Evolutionary conservation across 2,329 filamentous ascomycete species (phyloP).

Genomic region (Phialophora verrucosa): DNA sequence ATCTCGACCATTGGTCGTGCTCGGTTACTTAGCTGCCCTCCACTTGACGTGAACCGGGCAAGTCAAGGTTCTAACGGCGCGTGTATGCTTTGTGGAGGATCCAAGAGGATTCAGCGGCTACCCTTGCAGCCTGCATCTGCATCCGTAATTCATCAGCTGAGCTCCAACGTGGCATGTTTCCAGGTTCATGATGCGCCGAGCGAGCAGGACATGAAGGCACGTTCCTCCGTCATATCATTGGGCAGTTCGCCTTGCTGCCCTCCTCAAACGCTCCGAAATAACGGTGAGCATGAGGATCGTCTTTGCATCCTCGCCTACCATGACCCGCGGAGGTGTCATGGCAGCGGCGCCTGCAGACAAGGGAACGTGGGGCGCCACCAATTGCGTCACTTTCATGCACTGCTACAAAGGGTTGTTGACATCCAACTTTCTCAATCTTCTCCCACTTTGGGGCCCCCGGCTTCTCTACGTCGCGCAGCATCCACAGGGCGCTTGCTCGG

Average conservation of each 20-base stretch:
- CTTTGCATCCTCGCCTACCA: slow-evolving; percentile 6
- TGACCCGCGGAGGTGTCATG: background rate
- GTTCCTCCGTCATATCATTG: background rate
- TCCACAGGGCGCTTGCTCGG: background rate
- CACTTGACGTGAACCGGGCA: background rate
- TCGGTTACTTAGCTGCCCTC: background rate
- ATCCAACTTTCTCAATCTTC: background rate
- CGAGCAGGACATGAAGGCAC: background rate
- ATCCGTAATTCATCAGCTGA: background rate
- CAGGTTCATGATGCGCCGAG: background rate
- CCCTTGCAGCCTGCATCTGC: background rate
- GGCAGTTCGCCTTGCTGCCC: background rate
- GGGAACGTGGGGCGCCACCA: background rate
- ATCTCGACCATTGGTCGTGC: background rate
- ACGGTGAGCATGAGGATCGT: slow-evolving; percentile 2
- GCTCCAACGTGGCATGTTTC: background rate
- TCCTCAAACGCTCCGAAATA: background rate
- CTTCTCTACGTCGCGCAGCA: background rate
- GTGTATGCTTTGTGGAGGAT: background rate
- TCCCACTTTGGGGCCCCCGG: background rate
- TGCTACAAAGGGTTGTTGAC: background rate
- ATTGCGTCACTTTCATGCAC: background rate
- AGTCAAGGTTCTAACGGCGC: background rate
- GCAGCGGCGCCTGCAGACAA: background rate
- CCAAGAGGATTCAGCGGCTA: background rate